Conservation (phyloP, 495 filamentous ascomycete genomes). For the Penicillium soppii region DNA sequence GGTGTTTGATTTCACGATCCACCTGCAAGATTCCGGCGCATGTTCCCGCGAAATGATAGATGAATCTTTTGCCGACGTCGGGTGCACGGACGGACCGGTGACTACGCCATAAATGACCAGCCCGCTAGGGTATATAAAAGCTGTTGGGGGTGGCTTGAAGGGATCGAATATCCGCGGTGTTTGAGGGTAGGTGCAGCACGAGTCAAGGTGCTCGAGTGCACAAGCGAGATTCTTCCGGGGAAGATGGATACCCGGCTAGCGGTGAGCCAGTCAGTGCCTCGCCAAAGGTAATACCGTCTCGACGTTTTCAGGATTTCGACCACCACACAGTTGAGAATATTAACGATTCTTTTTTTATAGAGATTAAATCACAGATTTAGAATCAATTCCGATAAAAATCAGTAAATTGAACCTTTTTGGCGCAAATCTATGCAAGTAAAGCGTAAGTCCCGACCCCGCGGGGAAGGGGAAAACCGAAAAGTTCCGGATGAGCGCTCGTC, state of each 20-base stretch:
- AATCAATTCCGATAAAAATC: background rate
- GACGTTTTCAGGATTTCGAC: background rate
- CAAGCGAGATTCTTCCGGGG: slow-evolving; percentile 14
- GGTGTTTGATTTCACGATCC: slow-evolving; percentile 39
- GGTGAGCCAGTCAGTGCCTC: slow-evolving; percentile 20
- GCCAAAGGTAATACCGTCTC: slow-evolving; percentile 20
- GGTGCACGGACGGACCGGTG: slow-evolving; percentile 9
- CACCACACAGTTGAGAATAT: background rate
- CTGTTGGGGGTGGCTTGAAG: slow-evolving; percentile 1
- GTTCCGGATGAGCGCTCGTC: slow-evolving; percentile 25
- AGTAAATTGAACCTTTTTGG: background rate
- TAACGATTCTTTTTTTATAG: too few species aligned
- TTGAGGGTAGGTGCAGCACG: slow-evolving; percentile 1
- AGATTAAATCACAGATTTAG: background rate
- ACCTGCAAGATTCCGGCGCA: slow-evolving; percentile 32
- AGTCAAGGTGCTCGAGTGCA: background rate
- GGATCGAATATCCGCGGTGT: background rate
- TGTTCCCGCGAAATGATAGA: slow-evolving; percentile 31
- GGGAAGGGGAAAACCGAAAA: slow-evolving; percentile 18
- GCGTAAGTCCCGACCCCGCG: slow-evolving; percentile 21
- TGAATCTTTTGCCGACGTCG: slow-evolving; percentile 39
- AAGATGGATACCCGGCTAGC: slow-evolving; percentile 16
- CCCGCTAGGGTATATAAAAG: slow-evolving; percentile 2
- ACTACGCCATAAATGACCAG: slow-evolving; percentile 20
- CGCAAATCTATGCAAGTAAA: background rate